phyloP scores from a whole-genome alignment of 140 eudicot species.

The Cichorium intybus region DNA sequence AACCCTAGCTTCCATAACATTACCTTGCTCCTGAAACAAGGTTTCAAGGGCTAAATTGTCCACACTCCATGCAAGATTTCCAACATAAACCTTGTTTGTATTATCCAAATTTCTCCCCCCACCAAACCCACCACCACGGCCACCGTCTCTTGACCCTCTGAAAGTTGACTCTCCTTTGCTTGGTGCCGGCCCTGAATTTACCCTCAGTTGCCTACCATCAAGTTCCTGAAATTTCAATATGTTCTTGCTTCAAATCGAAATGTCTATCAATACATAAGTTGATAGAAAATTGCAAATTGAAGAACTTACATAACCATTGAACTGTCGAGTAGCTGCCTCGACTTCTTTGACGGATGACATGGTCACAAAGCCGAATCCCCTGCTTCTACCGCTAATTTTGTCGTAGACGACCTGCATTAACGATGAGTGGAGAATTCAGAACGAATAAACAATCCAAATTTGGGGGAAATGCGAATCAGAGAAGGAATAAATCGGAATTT shows the following conservation, averaged over 20 bases:
- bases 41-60: constrained; percentile 60
- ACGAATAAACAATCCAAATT: neutral
- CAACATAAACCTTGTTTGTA: constrained; percentile 65
- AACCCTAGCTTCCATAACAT: constrained; percentile 75
- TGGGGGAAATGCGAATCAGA: neutral
- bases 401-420: constrained; percentile 54
- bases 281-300: too few species aligned
- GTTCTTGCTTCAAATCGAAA: neutral
- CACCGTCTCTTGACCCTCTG: constrained; percentile 42
- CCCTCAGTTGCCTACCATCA: constrained; percentile 70
- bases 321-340: constrained; percentile 53
- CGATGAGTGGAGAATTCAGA: too few species aligned
- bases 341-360: constrained; percentile 64
- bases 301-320: constrained; percentile 70
- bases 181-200: constrained; percentile 81
- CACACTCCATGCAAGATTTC: constrained; percentile 80
- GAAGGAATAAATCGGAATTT: neutral
- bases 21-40: constrained; percentile 72
- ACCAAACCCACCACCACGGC: constrained; percentile 36
- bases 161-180: constrained; percentile 43
- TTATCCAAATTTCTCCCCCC: constrained; percentile 38
- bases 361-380: constrained; percentile 78
- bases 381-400: constrained; percentile 21
- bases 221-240: constrained; percentile 48
- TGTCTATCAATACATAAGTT: neutral